Evolutionary conservation across 805 yeast species (phyloP).

Genomic region (Candida piceae): DNA sequence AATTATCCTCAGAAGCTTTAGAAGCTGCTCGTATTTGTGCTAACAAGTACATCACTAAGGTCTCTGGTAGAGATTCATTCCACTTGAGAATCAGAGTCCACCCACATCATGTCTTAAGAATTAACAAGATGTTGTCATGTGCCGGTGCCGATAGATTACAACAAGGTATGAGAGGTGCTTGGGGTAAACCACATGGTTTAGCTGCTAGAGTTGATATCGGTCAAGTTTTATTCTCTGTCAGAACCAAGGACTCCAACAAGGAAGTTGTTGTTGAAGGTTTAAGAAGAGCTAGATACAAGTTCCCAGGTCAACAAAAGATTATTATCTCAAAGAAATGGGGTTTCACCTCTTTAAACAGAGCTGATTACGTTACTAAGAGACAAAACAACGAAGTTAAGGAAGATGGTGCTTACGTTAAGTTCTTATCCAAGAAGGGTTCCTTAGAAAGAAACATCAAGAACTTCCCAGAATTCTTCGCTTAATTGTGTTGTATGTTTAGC

Average conservation of each 20-base stretch:
- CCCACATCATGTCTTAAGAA: slow-evolving; percentile 99
- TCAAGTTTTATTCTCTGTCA: slow-evolving; percentile 95
- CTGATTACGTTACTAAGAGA: slow-evolving; percentile 89
- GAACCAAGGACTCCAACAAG: slow-evolving; percentile 98
- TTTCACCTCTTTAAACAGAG: slow-evolving; percentile 99
- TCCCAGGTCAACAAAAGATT: slow-evolving; percentile 99
- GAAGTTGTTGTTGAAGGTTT: slow-evolving; percentile 97
- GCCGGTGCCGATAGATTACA: slow-evolving; percentile 99
- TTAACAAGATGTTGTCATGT: slow-evolving; percentile 99
- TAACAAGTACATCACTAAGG: slow-evolving; percentile 97
- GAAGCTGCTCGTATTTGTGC: slow-evolving; percentile 99
- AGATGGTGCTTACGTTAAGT: slow-evolving; percentile 99
- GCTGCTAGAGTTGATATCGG: slow-evolving; percentile 99
- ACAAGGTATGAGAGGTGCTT: slow-evolving; percentile 99
- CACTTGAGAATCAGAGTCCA: slow-evolving; percentile 99
- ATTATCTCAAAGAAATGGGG: slow-evolving; percentile 99
- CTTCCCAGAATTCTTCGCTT: slow-evolving; percentile 81
- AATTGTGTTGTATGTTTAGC: slow-evolving; percentile 11
- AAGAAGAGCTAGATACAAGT: slow-evolving; percentile 99
- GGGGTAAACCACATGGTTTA: slow-evolving; percentile 99
- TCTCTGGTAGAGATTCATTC: slow-evolving; percentile 99
- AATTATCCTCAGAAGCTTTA: slow-evolving; percentile 98
- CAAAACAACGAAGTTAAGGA: slow-evolving; percentile 98
- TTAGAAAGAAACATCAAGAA: slow-evolving; percentile 85
- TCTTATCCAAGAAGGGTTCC: slow-evolving; percentile 94